phyloP scores from a whole-genome alignment of 2,329 filamentous ascomycete genomes.

The Sphaerulina vaccinii region DNA sequence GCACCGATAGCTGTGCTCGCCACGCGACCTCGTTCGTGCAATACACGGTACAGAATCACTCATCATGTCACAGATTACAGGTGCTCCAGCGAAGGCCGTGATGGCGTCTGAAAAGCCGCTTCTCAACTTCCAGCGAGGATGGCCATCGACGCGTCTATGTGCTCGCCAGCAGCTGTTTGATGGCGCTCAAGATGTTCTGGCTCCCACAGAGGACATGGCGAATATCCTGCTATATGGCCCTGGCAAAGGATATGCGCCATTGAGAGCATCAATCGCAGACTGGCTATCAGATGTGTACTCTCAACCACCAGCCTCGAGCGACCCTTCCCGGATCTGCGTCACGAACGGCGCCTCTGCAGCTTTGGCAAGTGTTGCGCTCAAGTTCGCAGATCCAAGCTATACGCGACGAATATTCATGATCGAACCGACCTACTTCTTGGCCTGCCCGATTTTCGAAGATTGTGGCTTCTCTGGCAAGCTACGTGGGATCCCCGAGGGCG shows the following conservation, averaged over 20 bases:
- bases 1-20: too few species aligned
- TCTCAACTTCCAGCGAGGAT: background rate
- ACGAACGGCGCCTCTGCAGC: slow-evolving; percentile 83
- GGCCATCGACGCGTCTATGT: background rate
- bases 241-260: slow-evolving; percentile 9
- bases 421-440: slow-evolving; percentile 78
- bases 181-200: slow-evolving; percentile 11
- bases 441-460: slow-evolving; percentile 78
- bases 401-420: slow-evolving; percentile 77
- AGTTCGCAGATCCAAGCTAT: slow-evolving; percentile 74
- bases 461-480: slow-evolving; percentile 68
- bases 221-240: slow-evolving; percentile 19
- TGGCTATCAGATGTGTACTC: background rate
- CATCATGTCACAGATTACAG: background rate
- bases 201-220: slow-evolving; percentile 13
- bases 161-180: background rate
- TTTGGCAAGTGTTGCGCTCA: slow-evolving; percentile 71
- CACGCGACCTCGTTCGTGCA: too few species aligned
- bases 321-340: slow-evolving; percentile 62
- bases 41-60: background rate
- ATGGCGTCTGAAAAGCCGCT: background rate
- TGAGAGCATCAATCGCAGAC: slow-evolving; percentile 12
- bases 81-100: background rate
- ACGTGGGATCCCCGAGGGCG: slow-evolving; percentile 44
- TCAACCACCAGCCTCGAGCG: background rate